Percentiles rank a stretch among this genome's conserved stretches.
Evolutionary conservation across 176 grass and related monocot genomes (phyloP).

Genomic region (Oryza australiensis): DNA sequence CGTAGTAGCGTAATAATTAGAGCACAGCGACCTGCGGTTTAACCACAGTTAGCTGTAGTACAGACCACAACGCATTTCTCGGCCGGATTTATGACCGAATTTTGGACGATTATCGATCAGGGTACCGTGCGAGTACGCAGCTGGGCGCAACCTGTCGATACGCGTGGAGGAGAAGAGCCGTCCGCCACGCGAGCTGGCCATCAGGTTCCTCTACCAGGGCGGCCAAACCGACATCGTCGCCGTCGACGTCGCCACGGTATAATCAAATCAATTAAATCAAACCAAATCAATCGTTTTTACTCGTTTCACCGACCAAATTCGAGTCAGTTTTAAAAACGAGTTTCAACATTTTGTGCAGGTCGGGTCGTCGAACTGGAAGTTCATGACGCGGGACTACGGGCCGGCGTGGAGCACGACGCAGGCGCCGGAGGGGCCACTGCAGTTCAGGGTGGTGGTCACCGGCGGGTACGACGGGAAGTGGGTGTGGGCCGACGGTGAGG

Average conservation of each 20-base stretch:
- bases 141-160: slow-evolving; percentile 59
- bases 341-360: slow-evolving; percentile 11
- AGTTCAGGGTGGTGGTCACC: slow-evolving; percentile 71
- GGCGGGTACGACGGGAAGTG: slow-evolving; percentile 78
- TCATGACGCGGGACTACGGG: slow-evolving; percentile 54
- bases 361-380: slow-evolving; percentile 61
- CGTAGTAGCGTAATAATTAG: background rate
- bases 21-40: background rate
- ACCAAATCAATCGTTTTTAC: background rate
- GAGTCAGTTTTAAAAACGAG: background rate
- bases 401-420: slow-evolving; percentile 70
- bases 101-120: slow-evolving; percentile 25
- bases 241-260: slow-evolving; percentile 76
- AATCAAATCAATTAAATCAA: background rate
- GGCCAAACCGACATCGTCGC: slow-evolving; percentile 81
- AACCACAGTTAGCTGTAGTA: no score
- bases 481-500: slow-evolving; percentile 67
- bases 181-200: slow-evolving; percentile 25
- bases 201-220: slow-evolving; percentile 79
- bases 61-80: background rate
- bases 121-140: slow-evolving; percentile 59
- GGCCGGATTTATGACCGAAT: background rate
- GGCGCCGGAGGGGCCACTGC: slow-evolving; percentile 60
- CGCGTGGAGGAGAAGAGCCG: slow-evolving; percentile 61
- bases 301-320: background rate